Evolutionary conservation across 1,139 yeast genomes (phyloP).

Genomic region (Yamadazyma membranifaciens): DNA sequence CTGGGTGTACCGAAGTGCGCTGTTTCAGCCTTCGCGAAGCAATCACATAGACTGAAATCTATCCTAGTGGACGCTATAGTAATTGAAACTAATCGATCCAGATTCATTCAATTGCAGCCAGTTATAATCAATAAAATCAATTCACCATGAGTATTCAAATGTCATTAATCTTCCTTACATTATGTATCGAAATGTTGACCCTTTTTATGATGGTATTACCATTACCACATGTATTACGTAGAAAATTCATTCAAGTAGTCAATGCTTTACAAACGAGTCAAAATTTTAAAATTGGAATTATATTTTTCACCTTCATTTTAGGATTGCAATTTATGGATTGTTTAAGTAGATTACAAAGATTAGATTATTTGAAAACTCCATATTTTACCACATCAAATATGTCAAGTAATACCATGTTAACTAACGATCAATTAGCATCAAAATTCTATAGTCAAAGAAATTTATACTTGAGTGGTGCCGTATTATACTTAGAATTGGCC

Average conservation of each 20-base stretch:
- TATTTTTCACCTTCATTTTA: conserved; percentile 46
- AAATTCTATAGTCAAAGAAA: conserved; percentile 72
- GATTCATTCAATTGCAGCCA: not conserved
- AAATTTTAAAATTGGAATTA: conserved; percentile 49
- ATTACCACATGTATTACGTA: conserved; percentile 56
- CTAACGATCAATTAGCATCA: conserved; percentile 44
- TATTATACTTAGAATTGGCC: conserved; percentile 57
- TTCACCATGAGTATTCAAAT: conserved; percentile 43
- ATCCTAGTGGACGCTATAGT: not conserved
- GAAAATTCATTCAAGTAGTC: conserved; percentile 39
- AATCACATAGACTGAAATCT: not conserved
- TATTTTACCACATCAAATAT: conserved; percentile 18
- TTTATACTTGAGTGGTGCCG: conserved; percentile 69
- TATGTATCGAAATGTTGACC: conserved; percentile 54
- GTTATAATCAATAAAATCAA: not conserved
- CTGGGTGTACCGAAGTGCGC: not conserved
- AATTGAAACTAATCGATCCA: not conserved
- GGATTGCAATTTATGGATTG: conserved; percentile 62
- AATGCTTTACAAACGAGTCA: conserved; percentile 34
- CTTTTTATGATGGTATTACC: conserved; percentile 59
- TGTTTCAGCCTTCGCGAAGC: not conserved
- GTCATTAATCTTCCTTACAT: conserved; percentile 42
- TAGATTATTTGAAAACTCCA: conserved; percentile 24
- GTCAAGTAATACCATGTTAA: conserved; percentile 18
- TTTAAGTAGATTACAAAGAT: conserved; percentile 43